A percentile compares a stretch with the other conserved stretches of the same genome.
Conservation (phyloP, 768 basidiomycete genomes). For the Lactarius hatsudake region DNA sequence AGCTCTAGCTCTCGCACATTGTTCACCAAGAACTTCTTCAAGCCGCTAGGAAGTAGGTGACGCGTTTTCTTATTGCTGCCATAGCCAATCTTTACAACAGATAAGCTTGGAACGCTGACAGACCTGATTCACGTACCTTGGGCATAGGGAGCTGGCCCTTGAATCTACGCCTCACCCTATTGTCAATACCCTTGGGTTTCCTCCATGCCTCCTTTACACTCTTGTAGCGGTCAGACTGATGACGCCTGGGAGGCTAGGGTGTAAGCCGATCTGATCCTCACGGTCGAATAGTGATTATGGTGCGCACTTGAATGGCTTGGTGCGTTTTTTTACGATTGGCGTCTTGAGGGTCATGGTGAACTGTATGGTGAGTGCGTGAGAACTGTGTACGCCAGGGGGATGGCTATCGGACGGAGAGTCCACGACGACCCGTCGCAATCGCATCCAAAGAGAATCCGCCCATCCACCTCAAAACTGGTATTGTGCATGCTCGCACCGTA, state of each 20-base stretch:
- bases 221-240: slow-evolving; percentile 98
- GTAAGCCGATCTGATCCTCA: not conserved
- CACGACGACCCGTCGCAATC: not conserved
- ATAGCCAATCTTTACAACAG: slow-evolving; percentile 63
- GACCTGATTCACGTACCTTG: slow-evolving; percentile 54
- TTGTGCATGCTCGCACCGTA: not conserved
- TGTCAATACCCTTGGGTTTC: slow-evolving; percentile 99
- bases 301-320: slow-evolving; percentile 91
- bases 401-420: not conserved
- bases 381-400: slow-evolving; percentile 12
- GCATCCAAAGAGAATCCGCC: slow-evolving; percentile 3
- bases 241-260: slow-evolving; percentile 58
- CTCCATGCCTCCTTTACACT: slow-evolving; percentile 98
- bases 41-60: slow-evolving; percentile 92
- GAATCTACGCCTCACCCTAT: slow-evolving; percentile 92
- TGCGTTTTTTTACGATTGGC: slow-evolving; percentile 94
- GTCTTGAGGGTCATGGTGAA: slow-evolving; percentile 41
- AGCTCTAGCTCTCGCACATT: slow-evolving; percentile 93
- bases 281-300: not conserved
- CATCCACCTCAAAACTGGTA: slow-evolving; percentile 27
- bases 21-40: slow-evolving; percentile 93
- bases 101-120: not conserved
- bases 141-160: slow-evolving; percentile 97
- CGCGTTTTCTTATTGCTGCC: slow-evolving; percentile 95
- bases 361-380: slow-evolving; percentile 18